These are phyloP conservation scores for Fusarium solani-melongenae DNA, from an alignment of 2,329 filamentous ascomycete genomes.

Conservation along the genomic window DNA sequence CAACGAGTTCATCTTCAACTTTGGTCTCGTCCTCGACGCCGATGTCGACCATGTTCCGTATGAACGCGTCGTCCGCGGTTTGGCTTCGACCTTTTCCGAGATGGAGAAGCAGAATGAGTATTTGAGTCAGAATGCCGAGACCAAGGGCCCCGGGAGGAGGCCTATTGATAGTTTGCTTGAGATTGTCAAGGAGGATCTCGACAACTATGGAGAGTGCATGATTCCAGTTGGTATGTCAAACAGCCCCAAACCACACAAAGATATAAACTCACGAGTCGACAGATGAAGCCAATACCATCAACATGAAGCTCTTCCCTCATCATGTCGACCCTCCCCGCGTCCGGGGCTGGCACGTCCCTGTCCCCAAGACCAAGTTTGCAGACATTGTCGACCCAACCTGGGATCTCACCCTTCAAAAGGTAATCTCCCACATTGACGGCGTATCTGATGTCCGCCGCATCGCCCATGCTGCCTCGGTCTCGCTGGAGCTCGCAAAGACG, in stretches of 20 bases:
- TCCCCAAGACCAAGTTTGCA: constrained; percentile 74
- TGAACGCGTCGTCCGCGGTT: constrained; percentile 85
- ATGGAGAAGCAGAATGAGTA: constrained; percentile 94
- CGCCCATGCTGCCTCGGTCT: constrained; percentile 84
- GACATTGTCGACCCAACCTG: constrained; percentile 74
- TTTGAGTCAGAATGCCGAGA: constrained; percentile 70
- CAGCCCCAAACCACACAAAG: background rate
- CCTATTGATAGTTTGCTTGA: constrained; percentile 87
- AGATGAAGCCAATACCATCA: constrained; percentile 95
- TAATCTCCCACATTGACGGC: constrained; percentile 89
- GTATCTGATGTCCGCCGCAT: constrained; percentile 91
- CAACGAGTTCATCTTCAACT: constrained; percentile 99
- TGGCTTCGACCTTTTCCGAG: constrained; percentile 86
- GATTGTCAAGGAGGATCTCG: constrained; percentile 85
- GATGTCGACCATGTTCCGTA: constrained; percentile 79
- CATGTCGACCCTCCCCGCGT: constrained; percentile 81
- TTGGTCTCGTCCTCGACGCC: constrained; percentile 81
- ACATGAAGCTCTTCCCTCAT: constrained; percentile 93
- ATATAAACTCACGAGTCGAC: constrained; percentile 4
- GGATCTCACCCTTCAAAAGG: constrained; percentile 81
- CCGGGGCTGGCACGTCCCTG: constrained; percentile 89
- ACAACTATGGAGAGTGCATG: constrained; percentile 98
- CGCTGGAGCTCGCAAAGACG: constrained; percentile 85
- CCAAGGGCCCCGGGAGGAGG: constrained; percentile 63
- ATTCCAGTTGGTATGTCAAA: constrained; percentile 83